phyloP scores from a whole-genome alignment of 805 yeast species.

The Saccharomycopsis babjevae region DNA sequence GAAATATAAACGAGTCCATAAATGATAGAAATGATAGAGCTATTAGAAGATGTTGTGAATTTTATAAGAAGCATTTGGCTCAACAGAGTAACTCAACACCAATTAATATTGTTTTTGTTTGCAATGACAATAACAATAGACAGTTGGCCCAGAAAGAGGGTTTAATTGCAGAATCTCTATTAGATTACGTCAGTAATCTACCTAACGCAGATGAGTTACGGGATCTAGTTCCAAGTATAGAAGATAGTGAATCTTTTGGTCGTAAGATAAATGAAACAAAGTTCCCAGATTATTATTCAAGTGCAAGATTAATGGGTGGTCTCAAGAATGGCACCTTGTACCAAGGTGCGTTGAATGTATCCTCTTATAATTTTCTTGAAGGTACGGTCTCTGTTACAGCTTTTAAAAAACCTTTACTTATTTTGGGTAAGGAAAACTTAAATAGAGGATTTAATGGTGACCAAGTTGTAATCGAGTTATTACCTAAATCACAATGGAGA shows the following conservation, averaged over 20 bases:
- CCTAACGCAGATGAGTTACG: conserved; percentile 65
- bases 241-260: conserved; percentile 28
- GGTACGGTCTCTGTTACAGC: conserved; percentile 67
- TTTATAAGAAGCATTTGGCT: conserved; percentile 61
- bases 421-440: conserved; percentile 73
- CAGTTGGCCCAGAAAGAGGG: conserved; percentile 46
- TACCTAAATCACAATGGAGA: conserved; percentile 83
- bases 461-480: conserved; percentile 77
- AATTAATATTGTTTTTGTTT: conserved; percentile 46
- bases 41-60: conserved; percentile 62
- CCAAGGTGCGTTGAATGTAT: conserved; percentile 74
- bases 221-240: conserved; percentile 63
- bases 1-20: conserved; percentile 58
- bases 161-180: conserved; percentile 39
- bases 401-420: conserved; percentile 70
- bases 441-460: conserved; percentile 93
- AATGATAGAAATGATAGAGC: conserved; percentile 91
- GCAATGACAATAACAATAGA: conserved; percentile 70
- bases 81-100: conserved; percentile 23
- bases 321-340: conserved; percentile 75
- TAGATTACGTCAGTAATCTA: conserved; percentile 56
- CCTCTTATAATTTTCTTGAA: conserved; percentile 80
- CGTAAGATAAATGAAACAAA: conserved; percentile 34
- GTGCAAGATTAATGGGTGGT: conserved; percentile 84
- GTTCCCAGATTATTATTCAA: conserved; percentile 70